phyloP scores from a whole-genome alignment of 768 basidiomycete genomes.

The Boletellus ananas region DNA sequence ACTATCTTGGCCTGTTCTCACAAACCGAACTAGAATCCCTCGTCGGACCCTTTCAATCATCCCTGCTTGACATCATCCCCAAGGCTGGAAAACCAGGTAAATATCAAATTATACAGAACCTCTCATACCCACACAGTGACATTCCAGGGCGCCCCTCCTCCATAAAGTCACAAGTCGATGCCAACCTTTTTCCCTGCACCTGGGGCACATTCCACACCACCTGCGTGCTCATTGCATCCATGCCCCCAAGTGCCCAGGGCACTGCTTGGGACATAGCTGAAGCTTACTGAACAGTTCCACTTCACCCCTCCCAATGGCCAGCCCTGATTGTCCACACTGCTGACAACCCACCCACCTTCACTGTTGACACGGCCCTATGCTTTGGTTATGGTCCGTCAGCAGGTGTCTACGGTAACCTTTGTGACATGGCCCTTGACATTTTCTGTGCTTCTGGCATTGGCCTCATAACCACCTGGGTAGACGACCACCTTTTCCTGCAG shows the following conservation, averaged over 20 bases:
- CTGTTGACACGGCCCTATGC: background rate
- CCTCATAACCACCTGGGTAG: conserved; percentile 1
- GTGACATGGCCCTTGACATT: conserved; percentile 3
- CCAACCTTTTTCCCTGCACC: background rate
- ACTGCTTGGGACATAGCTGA: background rate
- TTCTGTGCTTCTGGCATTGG: background rate
- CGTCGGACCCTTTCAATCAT: too few relatives aligned
- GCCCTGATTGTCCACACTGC: background rate
- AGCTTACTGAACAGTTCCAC: background rate
- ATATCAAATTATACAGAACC: background rate
- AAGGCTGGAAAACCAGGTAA: background rate
- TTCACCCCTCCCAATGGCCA: background rate
- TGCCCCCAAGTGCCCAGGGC: background rate
- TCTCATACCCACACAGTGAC: background rate
- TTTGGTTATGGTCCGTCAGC: background rate
- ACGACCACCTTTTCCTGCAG: conserved; percentile 8
- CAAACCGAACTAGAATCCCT: too few relatives aligned
- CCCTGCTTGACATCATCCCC: background rate
- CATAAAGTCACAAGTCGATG: background rate
- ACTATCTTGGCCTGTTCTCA: too few relatives aligned
- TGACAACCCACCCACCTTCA: background rate
- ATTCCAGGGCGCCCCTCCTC: background rate
- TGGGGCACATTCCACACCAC: background rate
- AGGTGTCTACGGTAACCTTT: background rate
- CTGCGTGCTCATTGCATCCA: too few relatives aligned